Evolutionary conservation across 2,329 filamentous ascomycete species (phyloP), one percentile per base, ranked within the genome.

Genomic region (Penicillium freii): DNA sequence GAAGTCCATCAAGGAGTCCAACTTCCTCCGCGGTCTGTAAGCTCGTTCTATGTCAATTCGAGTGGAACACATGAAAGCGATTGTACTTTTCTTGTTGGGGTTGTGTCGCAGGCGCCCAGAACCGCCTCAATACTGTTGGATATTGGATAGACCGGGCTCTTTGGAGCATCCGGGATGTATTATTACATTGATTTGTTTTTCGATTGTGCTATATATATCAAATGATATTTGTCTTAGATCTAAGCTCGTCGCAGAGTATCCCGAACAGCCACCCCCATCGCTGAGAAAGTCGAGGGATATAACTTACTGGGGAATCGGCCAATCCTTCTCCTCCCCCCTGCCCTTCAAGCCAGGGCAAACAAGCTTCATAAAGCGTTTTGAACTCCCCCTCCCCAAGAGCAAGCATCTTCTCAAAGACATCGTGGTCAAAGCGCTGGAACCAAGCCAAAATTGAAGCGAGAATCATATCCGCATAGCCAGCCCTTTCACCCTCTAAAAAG

Each of bases 11-110:
- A 71, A 76, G 59, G 77, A 80, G 60, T 71, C 70, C 39, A 80
- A 80, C 70, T 80, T 79, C 72, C 69, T 80, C 68, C 75, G 75
- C 54, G 76, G 77, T 27, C 70, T 80, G 66, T 80, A 73, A 70
- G 40, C 45, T 43, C 29, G 23, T 52, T 27, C 13, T 39, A 39
- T 46, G 4, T 45, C 36, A 21, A 47, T 42, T 51, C 50, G 17
- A 36, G 19, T 62, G 50, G 43, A 54, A 53, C 31, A 43, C 11
- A 21, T 46, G 52, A 44, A 47, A 47, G 54, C 56, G 58, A 53
- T 55, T 62, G 50, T 48, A 42, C 42, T 57, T 60, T 52, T 47
- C 40, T 51, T 33, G 29, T 36, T 54, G 34, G 46, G 55, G 49
- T 38, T 54, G 51, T 33, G 42, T 38, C 25, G 33, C 46, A 54